These are phyloP conservation scores for Zygnema cylindricum DNA, from an alignment of 139 green algal species.

Conservation along the genomic window DNA sequence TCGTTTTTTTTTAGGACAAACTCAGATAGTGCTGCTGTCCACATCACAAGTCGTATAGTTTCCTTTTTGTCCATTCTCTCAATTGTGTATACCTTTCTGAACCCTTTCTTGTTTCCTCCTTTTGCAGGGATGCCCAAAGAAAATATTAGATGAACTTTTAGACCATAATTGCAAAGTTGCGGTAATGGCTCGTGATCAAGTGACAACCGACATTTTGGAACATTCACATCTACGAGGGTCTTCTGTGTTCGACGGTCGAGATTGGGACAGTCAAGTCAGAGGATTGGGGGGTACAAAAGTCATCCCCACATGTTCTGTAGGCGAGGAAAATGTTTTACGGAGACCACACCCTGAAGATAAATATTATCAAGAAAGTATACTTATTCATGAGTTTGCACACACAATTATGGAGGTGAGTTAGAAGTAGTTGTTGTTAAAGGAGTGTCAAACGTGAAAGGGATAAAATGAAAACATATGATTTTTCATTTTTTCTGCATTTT, in stretches of 20 bases:
- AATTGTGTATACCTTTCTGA: too few species aligned
- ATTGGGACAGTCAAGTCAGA: conserved; percentile 55
- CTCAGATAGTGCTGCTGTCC: too few species aligned
- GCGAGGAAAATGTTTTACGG: conserved; percentile 40
- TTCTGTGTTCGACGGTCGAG: conserved; percentile 23
- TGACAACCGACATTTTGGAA: conserved; percentile 79
- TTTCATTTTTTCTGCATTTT: too few species aligned
- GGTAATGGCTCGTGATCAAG: conserved; percentile 75
- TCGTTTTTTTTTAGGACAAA: too few species aligned
- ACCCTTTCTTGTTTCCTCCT: too few species aligned
- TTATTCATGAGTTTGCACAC: neutral
- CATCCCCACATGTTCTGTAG: conserved; percentile 63
- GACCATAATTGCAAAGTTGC: conserved; percentile 66
- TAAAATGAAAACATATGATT: too few species aligned
- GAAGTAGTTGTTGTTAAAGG: neutral
- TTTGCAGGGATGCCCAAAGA: conserved; percentile 15
- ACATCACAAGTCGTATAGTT: too few species aligned
- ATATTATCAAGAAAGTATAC: neutral
- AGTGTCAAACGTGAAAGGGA: conserved; percentile 18
- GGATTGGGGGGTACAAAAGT: conserved; percentile 73
- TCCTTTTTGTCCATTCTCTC: too few species aligned
- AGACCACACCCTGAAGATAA: neutral
- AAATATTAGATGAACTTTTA: conserved; percentile 63
- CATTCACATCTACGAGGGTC: conserved; percentile 70
- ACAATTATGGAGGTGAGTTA: conserved; percentile 16